phyloP scores from a whole-genome alignment of 164 flowering plant species.

The Vitis labrusca region DNA sequence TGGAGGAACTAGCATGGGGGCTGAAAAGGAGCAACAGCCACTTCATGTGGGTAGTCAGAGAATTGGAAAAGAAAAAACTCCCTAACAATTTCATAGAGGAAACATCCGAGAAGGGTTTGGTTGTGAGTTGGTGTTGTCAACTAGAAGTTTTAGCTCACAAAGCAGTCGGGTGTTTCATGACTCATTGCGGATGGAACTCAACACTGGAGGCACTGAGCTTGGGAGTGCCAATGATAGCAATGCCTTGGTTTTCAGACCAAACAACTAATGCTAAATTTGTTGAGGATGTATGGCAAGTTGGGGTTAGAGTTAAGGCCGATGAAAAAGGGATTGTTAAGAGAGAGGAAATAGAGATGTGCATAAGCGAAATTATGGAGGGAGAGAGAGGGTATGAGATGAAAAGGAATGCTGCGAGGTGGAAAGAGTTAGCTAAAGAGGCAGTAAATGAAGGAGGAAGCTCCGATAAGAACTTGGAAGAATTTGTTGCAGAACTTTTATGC shows the following conservation, averaged over 20 bases:
- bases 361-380: conserved; percentile 49
- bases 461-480: conserved; percentile 37
- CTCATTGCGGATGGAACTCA: conserved; percentile 60
- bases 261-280: conserved; percentile 46
- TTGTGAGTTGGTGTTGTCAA: conserved; percentile 50
- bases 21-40: conserved; percentile 9
- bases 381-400: conserved; percentile 28
- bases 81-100: conserved; percentile 33
- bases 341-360: conserved; percentile 33
- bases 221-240: conserved; percentile 55
- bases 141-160: conserved; percentile 40
- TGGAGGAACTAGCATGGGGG: conserved; percentile 32
- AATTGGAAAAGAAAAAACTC: conserved; percentile 34
- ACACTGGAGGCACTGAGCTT: conserved; percentile 51
- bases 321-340: conserved; percentile 33
- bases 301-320: conserved; percentile 33
- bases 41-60: conserved; percentile 52
- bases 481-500: conserved; percentile 24
- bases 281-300: conserved; percentile 50
- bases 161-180: conserved; percentile 54
- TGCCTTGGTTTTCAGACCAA: conserved; percentile 57
- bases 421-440: conserved; percentile 40
- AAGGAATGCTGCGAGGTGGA: conserved; percentile 41
- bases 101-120: conserved; percentile 26
- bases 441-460: conserved; percentile 46